Evolutionary conservation across 2,329 filamentous ascomycete species (phyloP).

Genomic region (Diaporthe eres): DNA sequence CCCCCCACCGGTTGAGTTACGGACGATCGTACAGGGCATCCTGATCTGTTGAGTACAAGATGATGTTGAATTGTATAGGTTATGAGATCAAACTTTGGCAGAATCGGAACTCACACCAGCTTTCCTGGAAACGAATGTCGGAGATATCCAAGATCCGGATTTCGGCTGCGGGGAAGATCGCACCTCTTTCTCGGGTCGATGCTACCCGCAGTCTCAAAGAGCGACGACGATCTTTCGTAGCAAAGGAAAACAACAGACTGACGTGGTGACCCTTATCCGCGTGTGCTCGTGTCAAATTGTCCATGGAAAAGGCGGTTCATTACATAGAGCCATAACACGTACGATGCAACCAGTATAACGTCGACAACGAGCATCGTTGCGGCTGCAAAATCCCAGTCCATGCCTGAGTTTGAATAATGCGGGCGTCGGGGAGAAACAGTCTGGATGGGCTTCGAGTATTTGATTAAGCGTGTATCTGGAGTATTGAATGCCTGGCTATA

Average conservation of each 20-base stretch:
- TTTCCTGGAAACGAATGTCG: background rate
- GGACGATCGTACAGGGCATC: slow-evolving; percentile 37
- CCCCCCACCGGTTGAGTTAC: slow-evolving; percentile 35
- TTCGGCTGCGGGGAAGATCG: slow-evolving; percentile 17
- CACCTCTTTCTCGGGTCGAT: background rate
- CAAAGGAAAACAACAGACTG: background rate
- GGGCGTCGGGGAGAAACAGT: background rate
- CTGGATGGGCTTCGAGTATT: too few relatives aligned
- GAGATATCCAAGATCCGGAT: slow-evolving; percentile 18
- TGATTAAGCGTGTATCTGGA: background rate
- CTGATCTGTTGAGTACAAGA: background rate
- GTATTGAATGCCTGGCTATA: background rate
- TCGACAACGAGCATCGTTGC: slow-evolving; percentile 7
- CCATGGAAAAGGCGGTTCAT: background rate
- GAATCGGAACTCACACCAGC: background rate
- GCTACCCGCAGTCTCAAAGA: background rate
- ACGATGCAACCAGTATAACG: background rate
- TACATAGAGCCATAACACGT: background rate
- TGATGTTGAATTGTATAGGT: background rate
- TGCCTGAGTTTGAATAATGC: background rate
- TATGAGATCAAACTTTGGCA: background rate
- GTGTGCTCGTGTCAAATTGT: background rate
- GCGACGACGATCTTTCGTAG: background rate
- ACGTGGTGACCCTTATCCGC: background rate
- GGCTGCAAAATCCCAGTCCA: slow-evolving; percentile 14